These are phyloP conservation scores for Nicotiana noctiflora DNA, from an alignment of 257 asterid species.

Conservation along the genomic window DNA sequence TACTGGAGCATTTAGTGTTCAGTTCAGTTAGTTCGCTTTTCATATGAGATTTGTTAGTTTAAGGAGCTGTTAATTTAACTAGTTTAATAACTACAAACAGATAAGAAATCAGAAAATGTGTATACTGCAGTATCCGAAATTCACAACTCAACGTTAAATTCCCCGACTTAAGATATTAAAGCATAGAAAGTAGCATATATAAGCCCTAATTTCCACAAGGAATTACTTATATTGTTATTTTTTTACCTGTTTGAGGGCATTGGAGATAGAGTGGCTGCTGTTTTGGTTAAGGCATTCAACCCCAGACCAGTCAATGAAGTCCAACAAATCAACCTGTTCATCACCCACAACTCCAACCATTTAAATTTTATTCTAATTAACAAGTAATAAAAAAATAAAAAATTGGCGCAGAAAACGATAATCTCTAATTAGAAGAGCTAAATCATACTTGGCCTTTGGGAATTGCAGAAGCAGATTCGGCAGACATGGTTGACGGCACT, in stretches of 20 bases:
- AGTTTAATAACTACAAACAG: too few species aligned
- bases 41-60: too few species aligned
- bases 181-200: neutral
- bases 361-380: neutral
- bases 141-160: neutral
- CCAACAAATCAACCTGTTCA: constrained; percentile 62
- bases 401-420: neutral
- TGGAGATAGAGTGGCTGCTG: constrained; percentile 39
- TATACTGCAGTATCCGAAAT: neutral
- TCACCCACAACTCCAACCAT: neutral
- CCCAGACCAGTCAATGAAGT: constrained; percentile 72
- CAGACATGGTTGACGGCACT: constrained; percentile 36
- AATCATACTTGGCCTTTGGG: constrained; percentile 47
- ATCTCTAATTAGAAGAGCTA: neutral
- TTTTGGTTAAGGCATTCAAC: constrained; percentile 82
- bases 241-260: constrained; percentile 70
- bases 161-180: neutral
- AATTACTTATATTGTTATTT: neutral
- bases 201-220: neutral
- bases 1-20: too few species aligned
- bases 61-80: too few species aligned
- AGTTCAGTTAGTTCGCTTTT: too few species aligned
- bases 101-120: too few species aligned
- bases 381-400: neutral
- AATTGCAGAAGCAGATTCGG: constrained; percentile 52